Conservation (phyloP, 768 basidiomycete genomes). For the Psilocybe cyanescens region DNA sequence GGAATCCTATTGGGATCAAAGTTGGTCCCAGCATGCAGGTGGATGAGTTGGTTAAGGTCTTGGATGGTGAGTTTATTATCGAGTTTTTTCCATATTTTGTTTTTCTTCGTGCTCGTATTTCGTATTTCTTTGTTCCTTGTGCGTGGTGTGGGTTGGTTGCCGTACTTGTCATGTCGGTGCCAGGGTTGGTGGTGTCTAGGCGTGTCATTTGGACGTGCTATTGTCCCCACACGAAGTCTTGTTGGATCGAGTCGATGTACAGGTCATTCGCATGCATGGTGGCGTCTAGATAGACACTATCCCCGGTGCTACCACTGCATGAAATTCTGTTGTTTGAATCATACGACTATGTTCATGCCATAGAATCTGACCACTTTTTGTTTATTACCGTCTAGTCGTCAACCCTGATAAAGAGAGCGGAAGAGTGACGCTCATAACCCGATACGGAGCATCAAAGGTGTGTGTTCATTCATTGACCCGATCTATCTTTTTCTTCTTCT, state of each 20-base stretch:
- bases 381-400: constrained; percentile 57
- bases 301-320: background rate
- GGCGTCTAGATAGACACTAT: background rate
- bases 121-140: background rate
- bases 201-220: too few relatives aligned
- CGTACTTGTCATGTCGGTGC: too few relatives aligned
- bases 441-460: constrained; percentile 91
- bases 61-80: constrained; percentile 65
- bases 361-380: constrained; percentile 9
- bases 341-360: background rate
- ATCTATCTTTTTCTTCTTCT: background rate
- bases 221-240: too few relatives aligned
- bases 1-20: constrained; percentile 96
- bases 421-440: constrained; percentile 86
- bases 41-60: constrained; percentile 75
- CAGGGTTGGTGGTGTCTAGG: too few relatives aligned
- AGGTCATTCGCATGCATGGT: too few relatives aligned
- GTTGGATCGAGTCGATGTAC: too few relatives aligned
- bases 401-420: constrained; percentile 86
- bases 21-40: constrained; percentile 87
- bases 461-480: constrained; percentile 12
- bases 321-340: background rate
- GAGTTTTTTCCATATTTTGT: background rate
- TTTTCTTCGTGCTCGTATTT: background rate
- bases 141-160: too few relatives aligned